Percentiles rank a stretch among this genome's conserved stretches.
Evolutionary conservation across 2,329 filamentous ascomycete species (phyloP).

Genomic region (Emergomyces orientalis): DNA sequence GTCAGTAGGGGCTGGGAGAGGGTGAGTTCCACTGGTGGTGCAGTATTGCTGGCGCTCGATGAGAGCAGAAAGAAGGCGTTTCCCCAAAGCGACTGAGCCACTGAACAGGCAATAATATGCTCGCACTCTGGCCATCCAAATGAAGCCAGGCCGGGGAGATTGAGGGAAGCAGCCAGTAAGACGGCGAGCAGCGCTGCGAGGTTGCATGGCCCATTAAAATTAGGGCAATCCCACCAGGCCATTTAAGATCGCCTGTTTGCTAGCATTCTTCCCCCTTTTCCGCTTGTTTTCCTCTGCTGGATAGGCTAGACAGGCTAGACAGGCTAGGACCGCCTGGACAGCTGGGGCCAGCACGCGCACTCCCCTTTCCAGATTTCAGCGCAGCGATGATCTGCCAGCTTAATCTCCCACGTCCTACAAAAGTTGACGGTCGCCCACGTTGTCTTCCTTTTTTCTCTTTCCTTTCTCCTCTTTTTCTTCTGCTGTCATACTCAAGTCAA

Average conservation of each 20-base stretch:
- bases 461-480: conserved; percentile 22
- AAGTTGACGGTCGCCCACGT: conserved; percentile 11
- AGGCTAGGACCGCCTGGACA: background rate
- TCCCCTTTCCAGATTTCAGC: background rate
- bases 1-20: background rate
- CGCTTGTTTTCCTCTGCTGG: background rate
- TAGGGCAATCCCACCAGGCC: background rate
- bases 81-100: background rate
- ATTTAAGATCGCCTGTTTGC: background rate
- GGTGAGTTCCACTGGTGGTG: background rate
- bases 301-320: background rate
- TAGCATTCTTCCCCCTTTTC: background rate
- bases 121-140: background rate
- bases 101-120: background rate
- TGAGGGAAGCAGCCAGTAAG: background rate
- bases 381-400: conserved; percentile 13
- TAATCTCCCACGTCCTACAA: conserved; percentile 19
- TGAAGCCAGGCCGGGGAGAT: background rate
- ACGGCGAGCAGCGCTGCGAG: background rate
- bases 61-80: too few relatives aligned
- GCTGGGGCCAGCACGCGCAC: background rate
- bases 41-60: too few relatives aligned
- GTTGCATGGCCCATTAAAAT: background rate
- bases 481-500: conserved; percentile 19
- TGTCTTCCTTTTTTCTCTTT: conserved; percentile 17